phyloP scores from a whole-genome alignment of 768 basidiomycete genomes.

The Sporobolomyces roseus region DNA sequence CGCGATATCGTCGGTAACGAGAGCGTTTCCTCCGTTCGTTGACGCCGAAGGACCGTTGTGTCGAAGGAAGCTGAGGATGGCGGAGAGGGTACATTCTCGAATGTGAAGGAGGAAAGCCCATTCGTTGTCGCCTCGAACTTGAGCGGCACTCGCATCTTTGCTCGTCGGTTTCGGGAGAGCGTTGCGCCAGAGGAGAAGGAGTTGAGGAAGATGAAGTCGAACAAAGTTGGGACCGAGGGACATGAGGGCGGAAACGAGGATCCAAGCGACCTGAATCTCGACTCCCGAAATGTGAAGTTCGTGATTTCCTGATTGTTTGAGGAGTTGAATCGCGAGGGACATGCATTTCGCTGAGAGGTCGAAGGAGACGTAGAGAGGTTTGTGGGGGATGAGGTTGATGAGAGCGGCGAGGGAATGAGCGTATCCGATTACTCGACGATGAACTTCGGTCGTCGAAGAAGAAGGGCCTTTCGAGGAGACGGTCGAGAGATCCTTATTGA shows the following conservation, averaged over 20 bases:
- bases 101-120: slow-evolving; percentile 90
- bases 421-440: slow-evolving; percentile 74
- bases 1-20: slow-evolving; percentile 86
- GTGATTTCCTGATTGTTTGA: slow-evolving; percentile 88
- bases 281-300: slow-evolving; percentile 73
- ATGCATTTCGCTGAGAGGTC: slow-evolving; percentile 72
- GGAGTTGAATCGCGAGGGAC: slow-evolving; percentile 80
- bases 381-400: slow-evolving; percentile 75
- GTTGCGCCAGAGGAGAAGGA: slow-evolving; percentile 94
- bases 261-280: slow-evolving; percentile 94
- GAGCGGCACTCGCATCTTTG: slow-evolving; percentile 66
- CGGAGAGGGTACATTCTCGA: slow-evolving; percentile 80
- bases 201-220: slow-evolving; percentile 83
- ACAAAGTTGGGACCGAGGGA: slow-evolving; percentile 89
- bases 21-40: slow-evolving; percentile 51
- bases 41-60: slow-evolving; percentile 56
- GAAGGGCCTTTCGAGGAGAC: slow-evolving; percentile 22
- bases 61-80: slow-evolving; percentile 79
- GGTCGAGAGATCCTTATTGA: slow-evolving; percentile 77
- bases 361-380: slow-evolving; percentile 89
- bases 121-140: slow-evolving; percentile 66
- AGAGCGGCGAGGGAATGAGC: slow-evolving; percentile 85
- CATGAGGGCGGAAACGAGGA: slow-evolving; percentile 82
- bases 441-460: slow-evolving; percentile 15
- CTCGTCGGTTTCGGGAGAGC: slow-evolving; percentile 89